These are phyloP conservation scores for Vigna reflexopilosa DNA, from an alignment of 306 rosid genomes.

Conservation along the genomic window DNA sequence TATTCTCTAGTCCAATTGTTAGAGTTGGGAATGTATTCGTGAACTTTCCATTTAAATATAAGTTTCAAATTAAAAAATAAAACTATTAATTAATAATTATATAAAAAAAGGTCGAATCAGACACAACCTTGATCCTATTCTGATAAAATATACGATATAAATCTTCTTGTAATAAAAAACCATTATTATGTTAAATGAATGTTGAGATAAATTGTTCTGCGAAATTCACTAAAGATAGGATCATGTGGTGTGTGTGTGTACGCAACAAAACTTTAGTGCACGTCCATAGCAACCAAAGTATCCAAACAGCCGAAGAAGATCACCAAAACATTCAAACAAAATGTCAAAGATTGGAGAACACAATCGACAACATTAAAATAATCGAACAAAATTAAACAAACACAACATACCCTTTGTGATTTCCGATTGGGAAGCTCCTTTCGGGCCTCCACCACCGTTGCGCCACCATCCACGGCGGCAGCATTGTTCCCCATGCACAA, in stretches of 20 bases:
- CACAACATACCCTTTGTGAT: conserved; percentile 51
- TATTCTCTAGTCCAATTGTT: not conserved
- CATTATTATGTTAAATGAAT: not conserved
- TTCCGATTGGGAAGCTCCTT: conserved; percentile 40
- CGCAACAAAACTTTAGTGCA: not conserved
- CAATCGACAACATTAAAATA: conserved; percentile 27
- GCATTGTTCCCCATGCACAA: conserved; percentile 52
- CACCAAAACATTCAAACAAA: conserved; percentile 10
- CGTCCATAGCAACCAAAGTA: not conserved
- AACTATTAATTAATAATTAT: not conserved
- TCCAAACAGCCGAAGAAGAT: not conserved
- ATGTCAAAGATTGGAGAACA: conserved; percentile 31
- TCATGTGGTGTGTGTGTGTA: not conserved
- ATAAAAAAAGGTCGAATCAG: not conserved
- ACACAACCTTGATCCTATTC: not conserved
- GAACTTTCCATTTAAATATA: not conserved
- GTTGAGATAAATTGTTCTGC: not conserved
- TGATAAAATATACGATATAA: not conserved
- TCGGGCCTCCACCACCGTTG: not conserved
- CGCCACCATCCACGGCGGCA: conserved; percentile 34
- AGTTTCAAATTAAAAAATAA: not conserved
- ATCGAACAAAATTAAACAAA: not conserved
- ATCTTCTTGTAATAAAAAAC: too few relatives aligned
- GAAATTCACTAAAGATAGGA: not conserved
- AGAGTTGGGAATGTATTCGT: not conserved